Base-by-base conservation (phyloP, 2,329 filamentous ascomycete genomes). In the Chrysosphaeria jannelii region DNA sequence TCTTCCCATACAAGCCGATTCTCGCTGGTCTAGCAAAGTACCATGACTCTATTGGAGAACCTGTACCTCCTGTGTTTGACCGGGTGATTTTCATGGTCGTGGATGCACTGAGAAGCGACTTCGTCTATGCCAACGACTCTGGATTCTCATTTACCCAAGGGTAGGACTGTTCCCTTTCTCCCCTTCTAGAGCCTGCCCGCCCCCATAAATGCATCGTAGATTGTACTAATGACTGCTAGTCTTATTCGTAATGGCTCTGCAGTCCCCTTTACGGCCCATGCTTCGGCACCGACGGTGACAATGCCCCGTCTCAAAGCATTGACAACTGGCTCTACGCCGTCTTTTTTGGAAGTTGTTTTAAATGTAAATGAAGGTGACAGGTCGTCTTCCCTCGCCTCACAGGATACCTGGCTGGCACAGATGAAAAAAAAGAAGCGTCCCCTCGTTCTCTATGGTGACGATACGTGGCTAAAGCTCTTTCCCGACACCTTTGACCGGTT, bases 221-320 rank as follows among this genome's bases (percentile, higher is more conserved):
- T n/a, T n/a, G n/a, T n/a, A n/a, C n/a, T n/a, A n/a, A n/a, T n/a
- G n/a, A n/a, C n/a, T 5, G 13, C 14, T 37, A 89, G 76, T 34
- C 53, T 93, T 32, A 89, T 93, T 39, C 62, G 68, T 36, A 53
- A 65, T 43, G 81, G 81, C 28, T 57, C 57, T 28, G 88, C 85
- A 5, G 52, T 93, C 18, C 85, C 85, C 3, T 97, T 89, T 41
- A 97, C 85, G 15, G 81, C 81, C 16, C 71, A 90, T 54, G 85
- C 85, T 10, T 71, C 75, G n/a, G 78, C 88, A 24, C 85, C 85
- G 2, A 97, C 85, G 6, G 81, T 97, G 30, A 97, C 85, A 10
- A 93, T 97, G 85, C 85, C 85, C 20, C 67, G 81, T 30, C 66
- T 97, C 36, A 97, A 97, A 47, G 78, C 85, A 23, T 78, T 97